Base-by-base conservation (phyloP, 2,329 filamentous ascomycete species). In the Tolypocladium tundrense region DNA sequence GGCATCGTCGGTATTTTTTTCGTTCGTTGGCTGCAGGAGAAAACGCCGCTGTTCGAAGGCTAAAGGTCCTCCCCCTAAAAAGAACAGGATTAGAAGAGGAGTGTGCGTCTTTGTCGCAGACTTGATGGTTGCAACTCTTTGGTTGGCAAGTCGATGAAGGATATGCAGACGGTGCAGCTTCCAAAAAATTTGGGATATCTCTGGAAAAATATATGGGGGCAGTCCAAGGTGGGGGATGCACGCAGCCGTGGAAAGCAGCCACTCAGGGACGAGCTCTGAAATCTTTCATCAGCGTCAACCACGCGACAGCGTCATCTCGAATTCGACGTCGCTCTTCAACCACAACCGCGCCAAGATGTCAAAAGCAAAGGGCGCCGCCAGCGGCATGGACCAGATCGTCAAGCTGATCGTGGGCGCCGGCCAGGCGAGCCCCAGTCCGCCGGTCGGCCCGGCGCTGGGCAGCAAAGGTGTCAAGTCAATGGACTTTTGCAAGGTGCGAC, bases 391-490 rank as follows among this genome's bases (percentile, higher is more conserved):
- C 69, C 85, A 90, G 75, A 86, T 97, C 60, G 92, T 99, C 72
- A 99, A 97, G 79, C 84, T 99, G 73, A 96, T 99, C 65, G 94
- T 99, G 61, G 94, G 93, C 67, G 94, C 94, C 58, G 94, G 94
- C 33, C 91, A 97, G 74, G 94, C 94, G 60, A 93, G 87, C 68
- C 94, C 94, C 37, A 95, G 91, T 75, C 94, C 94, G 40, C 94
- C 94, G 5, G 92, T 99, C 68, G 94, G 94, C 79, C 94, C 94
- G 59, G 94, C 94, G 57, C 83, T 99, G 64, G 94, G 94, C 77
- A 93, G 88, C 73, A 97, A 97, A 79, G 94, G 94, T 80, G 89
- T 99, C 62, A 99, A 99, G 80, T 95, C 90, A 59, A 99, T 99
- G 88, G 94, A 99, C 76, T 99, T 97, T 73, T 97, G 94, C 85